Percentiles rank a stretch among this genome's conserved stretches.
Evolutionary conservation across 768 basidiomycete species (phyloP).

Genomic region (Chalciporus piperatus): DNA sequence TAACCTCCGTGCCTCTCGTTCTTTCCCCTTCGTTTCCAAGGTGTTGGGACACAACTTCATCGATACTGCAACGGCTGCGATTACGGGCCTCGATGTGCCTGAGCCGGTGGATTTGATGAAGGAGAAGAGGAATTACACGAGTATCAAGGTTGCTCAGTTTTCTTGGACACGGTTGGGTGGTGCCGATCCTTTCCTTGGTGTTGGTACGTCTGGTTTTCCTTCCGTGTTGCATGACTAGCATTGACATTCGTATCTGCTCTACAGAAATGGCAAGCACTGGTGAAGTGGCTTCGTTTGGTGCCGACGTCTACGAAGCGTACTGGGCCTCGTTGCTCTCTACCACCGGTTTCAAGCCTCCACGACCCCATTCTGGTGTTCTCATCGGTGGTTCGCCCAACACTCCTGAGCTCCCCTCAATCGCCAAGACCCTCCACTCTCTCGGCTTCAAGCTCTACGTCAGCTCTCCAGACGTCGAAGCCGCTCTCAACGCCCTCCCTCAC

Average conservation of each 20-base stretch:
- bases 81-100: slow-evolving; percentile 82
- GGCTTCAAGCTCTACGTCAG: slow-evolving; percentile 97
- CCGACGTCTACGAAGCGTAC: slow-evolving; percentile 92
- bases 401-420: slow-evolving; percentile 83
- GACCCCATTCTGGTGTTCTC: slow-evolving; percentile 80
- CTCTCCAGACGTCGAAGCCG: slow-evolving; percentile 72
- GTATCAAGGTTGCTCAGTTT: slow-evolving; percentile 98
- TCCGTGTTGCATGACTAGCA: no score
- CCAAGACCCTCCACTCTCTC: slow-evolving; percentile 74
- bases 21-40: slow-evolving; percentile 99
- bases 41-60: slow-evolving; percentile 98
- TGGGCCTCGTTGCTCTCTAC: slow-evolving; percentile 94
- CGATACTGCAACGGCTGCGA: slow-evolving; percentile 86
- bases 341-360: slow-evolving; percentile 93
- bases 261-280: slow-evolving; percentile 98
- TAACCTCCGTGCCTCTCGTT: slow-evolving; percentile 95
- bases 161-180: slow-evolving; percentile 96
- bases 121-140: slow-evolving; percentile 82
- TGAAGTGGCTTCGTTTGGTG: slow-evolving; percentile 94
- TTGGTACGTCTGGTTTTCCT: slow-evolving; percentile 55
- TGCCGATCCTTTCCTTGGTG: slow-evolving; percentile 95
- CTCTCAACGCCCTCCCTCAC: slow-evolving; percentile 75
- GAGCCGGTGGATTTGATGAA: slow-evolving; percentile 91
- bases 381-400: slow-evolving; percentile 87
- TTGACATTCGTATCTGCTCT: not conserved